Evolutionary conservation across 2,329 filamentous ascomycete species (phyloP).

Genomic region (Pseudopyricularia javanii): DNA sequence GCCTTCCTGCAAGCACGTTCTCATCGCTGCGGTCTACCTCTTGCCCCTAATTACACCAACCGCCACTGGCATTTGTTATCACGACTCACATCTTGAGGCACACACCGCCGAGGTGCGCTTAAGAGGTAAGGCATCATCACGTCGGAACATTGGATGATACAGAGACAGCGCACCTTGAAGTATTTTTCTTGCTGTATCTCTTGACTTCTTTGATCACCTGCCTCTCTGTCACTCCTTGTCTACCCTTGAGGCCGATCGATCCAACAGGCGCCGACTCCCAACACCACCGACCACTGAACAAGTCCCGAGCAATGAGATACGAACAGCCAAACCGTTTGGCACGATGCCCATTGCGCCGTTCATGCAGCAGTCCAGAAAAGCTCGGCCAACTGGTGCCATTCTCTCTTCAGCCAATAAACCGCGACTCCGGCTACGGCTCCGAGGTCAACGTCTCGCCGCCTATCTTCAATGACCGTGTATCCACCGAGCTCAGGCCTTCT

Average conservation of each 20-base stretch:
- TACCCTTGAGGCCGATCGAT: not conserved
- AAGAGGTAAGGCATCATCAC: not conserved
- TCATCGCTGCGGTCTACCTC: not conserved
- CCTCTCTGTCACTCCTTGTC: not conserved
- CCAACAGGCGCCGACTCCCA: not conserved
- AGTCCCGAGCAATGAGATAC: not conserved
- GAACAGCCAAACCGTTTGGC: not conserved
- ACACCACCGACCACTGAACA: not conserved
- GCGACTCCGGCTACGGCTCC: slow-evolving; percentile 10
- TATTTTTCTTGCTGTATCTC: not conserved
- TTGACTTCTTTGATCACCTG: not conserved
- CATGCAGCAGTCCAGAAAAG: not conserved
- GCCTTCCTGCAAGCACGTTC: not conserved
- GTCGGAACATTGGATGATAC: not conserved
- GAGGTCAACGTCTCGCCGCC: not conserved
- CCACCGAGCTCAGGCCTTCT: not conserved
- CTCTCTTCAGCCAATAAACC: not conserved
- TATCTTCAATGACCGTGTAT: not conserved
- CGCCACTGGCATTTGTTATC: not conserved
- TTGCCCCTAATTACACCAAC: not conserved
- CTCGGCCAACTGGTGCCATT: not conserved
- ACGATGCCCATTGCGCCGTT: not conserved
- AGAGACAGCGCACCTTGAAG: not conserved
- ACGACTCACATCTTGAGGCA: not conserved
- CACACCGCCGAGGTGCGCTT: not conserved